Conservation (phyloP, 2,329 filamentous ascomycete species). For the Emericellopsis cladophorae region DNA sequence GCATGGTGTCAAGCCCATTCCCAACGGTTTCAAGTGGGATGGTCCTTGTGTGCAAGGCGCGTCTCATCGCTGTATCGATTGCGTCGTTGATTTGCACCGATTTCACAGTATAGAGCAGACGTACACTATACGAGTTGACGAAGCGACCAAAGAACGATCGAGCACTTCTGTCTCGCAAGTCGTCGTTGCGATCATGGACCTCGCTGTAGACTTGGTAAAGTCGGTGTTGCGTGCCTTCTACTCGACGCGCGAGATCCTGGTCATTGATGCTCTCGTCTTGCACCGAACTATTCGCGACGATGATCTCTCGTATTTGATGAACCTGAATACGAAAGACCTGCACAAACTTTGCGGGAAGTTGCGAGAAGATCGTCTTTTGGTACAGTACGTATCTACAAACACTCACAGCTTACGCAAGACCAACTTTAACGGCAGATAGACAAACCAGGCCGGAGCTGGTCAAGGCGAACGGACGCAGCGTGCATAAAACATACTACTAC, state of each 20-base stretch:
- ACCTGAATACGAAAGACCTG: slow-evolving; percentile 82
- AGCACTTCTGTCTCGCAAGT: slow-evolving; percentile 1
- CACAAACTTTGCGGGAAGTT: slow-evolving; percentile 81
- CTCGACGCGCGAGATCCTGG: slow-evolving; percentile 69
- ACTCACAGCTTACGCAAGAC: not conserved
- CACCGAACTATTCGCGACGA: slow-evolving; percentile 84
- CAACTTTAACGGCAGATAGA: slow-evolving; percentile 19
- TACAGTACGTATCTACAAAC: slow-evolving; percentile 44
- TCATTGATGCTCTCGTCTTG: slow-evolving; percentile 75
- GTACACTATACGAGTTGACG: too few relatives aligned
- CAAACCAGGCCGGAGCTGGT: slow-evolving; percentile 56
- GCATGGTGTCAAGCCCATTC: too few relatives aligned
- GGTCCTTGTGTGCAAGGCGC: too few relatives aligned
- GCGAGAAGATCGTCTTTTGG: slow-evolving; percentile 73
- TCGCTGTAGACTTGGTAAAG: slow-evolving; percentile 67
- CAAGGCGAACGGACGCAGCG: slow-evolving; percentile 69
- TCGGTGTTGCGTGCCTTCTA: slow-evolving; percentile 81
- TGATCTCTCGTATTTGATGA: slow-evolving; percentile 76
- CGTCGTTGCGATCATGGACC: slow-evolving; percentile 27
- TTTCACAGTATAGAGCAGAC: too few relatives aligned
- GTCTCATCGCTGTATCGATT: too few relatives aligned
- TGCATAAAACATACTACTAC: slow-evolving; percentile 89
- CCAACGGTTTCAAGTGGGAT: too few relatives aligned
- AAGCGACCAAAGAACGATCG: too few relatives aligned
- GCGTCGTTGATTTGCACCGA: too few relatives aligned